Conservation (phyloP, 2,329 filamentous ascomycete genomes). For the Aspergillus quadrilineatus region DNA sequence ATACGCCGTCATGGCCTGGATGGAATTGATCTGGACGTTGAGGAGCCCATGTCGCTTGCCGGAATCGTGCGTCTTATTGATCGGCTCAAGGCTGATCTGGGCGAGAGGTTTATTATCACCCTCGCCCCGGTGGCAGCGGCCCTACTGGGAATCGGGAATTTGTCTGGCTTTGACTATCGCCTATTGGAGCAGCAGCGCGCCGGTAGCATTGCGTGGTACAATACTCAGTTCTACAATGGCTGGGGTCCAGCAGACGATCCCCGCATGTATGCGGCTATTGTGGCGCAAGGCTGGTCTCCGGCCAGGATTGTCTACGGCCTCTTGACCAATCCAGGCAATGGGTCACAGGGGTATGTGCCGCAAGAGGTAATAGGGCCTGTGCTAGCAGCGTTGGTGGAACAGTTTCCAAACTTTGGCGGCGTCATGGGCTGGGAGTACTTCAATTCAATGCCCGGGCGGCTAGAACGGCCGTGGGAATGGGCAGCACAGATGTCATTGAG, state of each 20-base stretch:
- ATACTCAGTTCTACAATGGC: conserved; percentile 89
- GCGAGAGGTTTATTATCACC: conserved; percentile 68
- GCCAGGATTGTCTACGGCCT: conserved; percentile 76
- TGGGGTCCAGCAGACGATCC: conserved; percentile 68
- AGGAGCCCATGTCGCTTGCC: conserved; percentile 69
- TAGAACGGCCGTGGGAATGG: conserved; percentile 72
- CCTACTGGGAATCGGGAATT: conserved; percentile 59
- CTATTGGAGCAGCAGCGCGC: conserved; percentile 68
- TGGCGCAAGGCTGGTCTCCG: conserved; percentile 65
- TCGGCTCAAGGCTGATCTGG: conserved; percentile 56
- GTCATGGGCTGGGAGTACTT: conserved; percentile 97
- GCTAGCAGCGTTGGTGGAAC: conserved; percentile 56
- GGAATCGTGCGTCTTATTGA: conserved; percentile 68
- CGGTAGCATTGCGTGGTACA: conserved; percentile 76
- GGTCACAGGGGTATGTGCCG: conserved; percentile 62
- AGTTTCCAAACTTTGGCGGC: conserved; percentile 73
- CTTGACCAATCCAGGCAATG: conserved; percentile 75
- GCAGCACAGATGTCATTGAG: conserved; percentile 63
- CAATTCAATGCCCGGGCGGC: conserved; percentile 69
- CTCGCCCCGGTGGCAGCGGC: conserved; percentile 80
- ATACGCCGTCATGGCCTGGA: conserved; percentile 63
- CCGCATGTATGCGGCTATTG: conserved; percentile 43
- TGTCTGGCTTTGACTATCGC: conserved; percentile 80
- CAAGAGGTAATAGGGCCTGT: conserved; percentile 58
- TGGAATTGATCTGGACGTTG: conserved; percentile 75